Conservation (phyloP, 2,329 filamentous ascomycete genomes). For the Nigrospora oryzae region DNA sequence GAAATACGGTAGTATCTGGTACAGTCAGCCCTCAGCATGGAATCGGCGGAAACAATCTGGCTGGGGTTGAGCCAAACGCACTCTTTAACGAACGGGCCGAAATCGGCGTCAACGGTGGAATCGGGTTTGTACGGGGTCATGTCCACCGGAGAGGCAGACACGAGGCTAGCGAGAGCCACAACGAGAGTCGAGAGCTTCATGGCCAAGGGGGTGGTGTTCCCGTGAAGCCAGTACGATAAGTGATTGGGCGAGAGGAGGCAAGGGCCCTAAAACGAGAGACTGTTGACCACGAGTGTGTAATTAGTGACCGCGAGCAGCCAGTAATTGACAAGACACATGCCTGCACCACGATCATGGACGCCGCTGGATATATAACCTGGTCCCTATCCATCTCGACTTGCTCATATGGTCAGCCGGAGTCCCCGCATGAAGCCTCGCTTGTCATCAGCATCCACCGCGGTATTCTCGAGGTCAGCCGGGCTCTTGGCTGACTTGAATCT, state of each 20-base stretch:
- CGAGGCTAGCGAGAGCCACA: background rate
- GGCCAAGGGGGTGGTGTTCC: too few species aligned
- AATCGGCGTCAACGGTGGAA: conserved; percentile 2
- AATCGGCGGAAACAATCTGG: background rate
- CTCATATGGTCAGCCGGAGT: background rate
- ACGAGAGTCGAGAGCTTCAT: background rate
- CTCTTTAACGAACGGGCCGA: conserved; percentile 3
- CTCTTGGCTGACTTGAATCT: background rate
- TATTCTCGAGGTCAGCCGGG: background rate
- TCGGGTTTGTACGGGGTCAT: conserved; percentile 6
- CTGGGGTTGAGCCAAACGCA: background rate
- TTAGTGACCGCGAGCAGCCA: background rate
- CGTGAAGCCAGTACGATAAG: too few species aligned
- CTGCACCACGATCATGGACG: background rate
- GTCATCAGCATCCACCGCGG: background rate
- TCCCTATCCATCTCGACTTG: too few species aligned
- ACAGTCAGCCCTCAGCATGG: background rate
- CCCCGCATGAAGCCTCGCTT: background rate
- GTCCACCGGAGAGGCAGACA: conserved; percentile 1
- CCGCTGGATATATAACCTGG: background rate
- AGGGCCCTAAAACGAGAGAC: background rate
- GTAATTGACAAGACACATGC: background rate
- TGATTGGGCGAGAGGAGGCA: too few species aligned
- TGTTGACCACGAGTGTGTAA: background rate
- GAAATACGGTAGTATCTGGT: conserved; percentile 3